Percentiles rank a stretch among this genome's conserved stretches.
phyloP scores from a whole-genome alignment of 768 basidiomycete species.

The Tricholoma matsutake region DNA sequence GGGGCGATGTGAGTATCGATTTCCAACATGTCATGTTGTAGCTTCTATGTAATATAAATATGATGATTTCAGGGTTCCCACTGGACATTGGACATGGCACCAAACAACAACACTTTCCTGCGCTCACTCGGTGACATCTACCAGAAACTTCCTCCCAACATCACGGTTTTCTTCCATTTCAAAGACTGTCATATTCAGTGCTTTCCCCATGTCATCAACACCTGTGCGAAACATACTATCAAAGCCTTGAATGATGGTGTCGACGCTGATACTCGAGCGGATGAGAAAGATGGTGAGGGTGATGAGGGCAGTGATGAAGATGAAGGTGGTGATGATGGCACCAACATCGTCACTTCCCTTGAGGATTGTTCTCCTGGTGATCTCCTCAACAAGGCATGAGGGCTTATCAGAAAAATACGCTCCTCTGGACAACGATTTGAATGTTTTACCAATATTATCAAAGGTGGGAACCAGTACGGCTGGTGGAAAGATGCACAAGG shows the following conservation, averaged over 20 bases:
- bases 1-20: background rate
- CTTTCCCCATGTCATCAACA: no score
- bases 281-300: background rate
- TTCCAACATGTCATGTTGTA: background rate
- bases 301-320: background rate
- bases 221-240: constrained; percentile 11
- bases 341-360: no score
- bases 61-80: background rate
- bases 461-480: background rate
- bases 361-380: no score
- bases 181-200: constrained; percentile 12
- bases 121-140: constrained; percentile 1
- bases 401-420: no score
- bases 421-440: background rate
- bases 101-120: constrained; percentile 14
- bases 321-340: background rate
- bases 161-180: constrained; percentile 4
- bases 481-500: background rate
- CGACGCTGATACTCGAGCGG: background rate
- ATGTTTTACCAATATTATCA: background rate
- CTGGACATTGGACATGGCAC: constrained; percentile 11
- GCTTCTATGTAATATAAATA: background rate
- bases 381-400: no score
- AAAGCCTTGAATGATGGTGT: background rate
- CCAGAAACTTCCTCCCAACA: background rate